A percentile compares a stretch with the other conserved stretches of the same genome.
These are phyloP conservation scores for Brassica juncea DNA, from an alignment of 345 rosid genomes.

Conservation along the genomic window DNA sequence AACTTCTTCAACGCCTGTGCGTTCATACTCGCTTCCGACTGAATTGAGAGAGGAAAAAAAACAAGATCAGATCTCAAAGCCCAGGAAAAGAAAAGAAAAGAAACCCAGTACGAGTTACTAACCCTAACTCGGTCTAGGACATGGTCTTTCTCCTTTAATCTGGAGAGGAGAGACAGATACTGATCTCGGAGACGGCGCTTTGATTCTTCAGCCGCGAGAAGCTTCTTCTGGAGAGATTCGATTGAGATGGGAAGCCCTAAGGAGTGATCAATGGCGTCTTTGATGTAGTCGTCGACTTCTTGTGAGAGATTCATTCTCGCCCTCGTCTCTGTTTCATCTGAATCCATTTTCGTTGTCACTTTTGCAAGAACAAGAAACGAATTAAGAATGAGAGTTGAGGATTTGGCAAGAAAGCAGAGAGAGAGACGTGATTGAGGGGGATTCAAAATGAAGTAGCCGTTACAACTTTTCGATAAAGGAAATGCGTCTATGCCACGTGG, in stretches of 20 bases:
- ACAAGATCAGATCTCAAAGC: background rate
- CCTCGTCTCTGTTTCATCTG: conserved; percentile 16
- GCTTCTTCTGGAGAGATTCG: conserved; percentile 53
- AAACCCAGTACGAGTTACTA: background rate
- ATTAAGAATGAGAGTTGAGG: background rate
- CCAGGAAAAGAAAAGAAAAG: background rate
- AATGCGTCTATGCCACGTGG: background rate
- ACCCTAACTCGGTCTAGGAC: conserved; percentile 70
- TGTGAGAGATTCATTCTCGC: conserved; percentile 53
- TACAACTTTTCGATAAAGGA: background rate
- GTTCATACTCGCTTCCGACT: conserved; percentile 76
- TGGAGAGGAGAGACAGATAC: conserved; percentile 44
- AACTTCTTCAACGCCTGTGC: conserved; percentile 86
- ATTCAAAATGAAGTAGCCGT: background rate
- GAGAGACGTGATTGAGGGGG: background rate
- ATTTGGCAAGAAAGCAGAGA: background rate
- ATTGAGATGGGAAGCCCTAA: conserved; percentile 64
- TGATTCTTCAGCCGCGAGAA: conserved; percentile 56
- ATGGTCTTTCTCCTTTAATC: conserved; percentile 59
- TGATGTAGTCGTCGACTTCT: conserved; percentile 62
- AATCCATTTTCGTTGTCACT: background rate
- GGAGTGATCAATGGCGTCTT: conserved; percentile 61
- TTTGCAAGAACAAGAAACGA: background rate
- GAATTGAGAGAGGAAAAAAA: background rate
- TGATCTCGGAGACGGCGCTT: conserved; percentile 57